These are phyloP conservation scores for Euptelea pleiosperma DNA, from an alignment of 164 flowering plant species.

Conservation along the genomic window DNA sequence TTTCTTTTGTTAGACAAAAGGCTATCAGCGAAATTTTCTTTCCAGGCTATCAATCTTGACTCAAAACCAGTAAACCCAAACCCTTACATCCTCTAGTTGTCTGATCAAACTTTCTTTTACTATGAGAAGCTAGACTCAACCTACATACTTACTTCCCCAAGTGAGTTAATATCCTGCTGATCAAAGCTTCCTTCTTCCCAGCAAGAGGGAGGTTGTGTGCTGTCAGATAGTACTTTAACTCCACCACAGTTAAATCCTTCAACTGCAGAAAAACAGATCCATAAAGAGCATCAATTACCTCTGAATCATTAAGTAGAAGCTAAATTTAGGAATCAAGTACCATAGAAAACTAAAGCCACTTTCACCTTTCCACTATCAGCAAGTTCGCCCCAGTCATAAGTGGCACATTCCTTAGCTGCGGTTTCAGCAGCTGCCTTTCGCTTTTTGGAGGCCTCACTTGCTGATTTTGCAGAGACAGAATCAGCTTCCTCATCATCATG, in stretches of 20 bases:
- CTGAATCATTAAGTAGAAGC: background rate
- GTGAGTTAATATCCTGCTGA: conserved; percentile 68
- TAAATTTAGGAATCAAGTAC: background rate
- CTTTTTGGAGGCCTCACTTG: conserved; percentile 54
- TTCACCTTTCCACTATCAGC: conserved; percentile 83
- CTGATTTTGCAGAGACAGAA: conserved; percentile 22
- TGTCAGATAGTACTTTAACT: conserved; percentile 64
- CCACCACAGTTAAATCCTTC: conserved; percentile 68
- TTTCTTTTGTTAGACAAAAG: too few species aligned
- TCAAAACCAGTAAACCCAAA: too few species aligned
- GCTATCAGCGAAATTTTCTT: too few species aligned
- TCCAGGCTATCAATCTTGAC: too few species aligned
- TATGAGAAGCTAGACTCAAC: too few species aligned
- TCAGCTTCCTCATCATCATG: conserved; percentile 44
- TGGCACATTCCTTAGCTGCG: conserved; percentile 47
- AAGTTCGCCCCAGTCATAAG: conserved; percentile 78
- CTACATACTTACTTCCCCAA: conserved; percentile 60
- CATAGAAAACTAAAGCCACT: background rate
- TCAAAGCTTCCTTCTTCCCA: conserved; percentile 80
- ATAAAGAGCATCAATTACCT: background rate
- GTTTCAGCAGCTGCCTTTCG: conserved; percentile 63
- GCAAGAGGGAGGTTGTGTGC: conserved; percentile 67
- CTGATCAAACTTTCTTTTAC: too few species aligned
- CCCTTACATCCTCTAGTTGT: too few species aligned
- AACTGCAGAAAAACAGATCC: conserved; percentile 46